These are phyloP conservation scores for Paralagenidium karlingii DNA, from an alignment of 352 stramenopile species.

Conservation along the genomic window DNA sequence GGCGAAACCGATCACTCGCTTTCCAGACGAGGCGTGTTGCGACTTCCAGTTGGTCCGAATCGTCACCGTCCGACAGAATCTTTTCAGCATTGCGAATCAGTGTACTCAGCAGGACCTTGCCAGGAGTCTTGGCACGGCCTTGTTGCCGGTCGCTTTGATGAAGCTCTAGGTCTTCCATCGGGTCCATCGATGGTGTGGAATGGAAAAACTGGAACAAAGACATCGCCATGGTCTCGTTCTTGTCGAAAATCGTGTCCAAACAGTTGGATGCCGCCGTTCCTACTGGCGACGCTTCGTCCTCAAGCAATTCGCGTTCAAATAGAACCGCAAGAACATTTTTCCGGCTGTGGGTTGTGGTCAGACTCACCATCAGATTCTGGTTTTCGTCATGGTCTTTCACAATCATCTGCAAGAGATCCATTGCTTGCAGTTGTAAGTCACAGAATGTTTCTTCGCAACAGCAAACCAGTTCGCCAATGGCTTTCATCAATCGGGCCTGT, in stretches of 20 bases:
- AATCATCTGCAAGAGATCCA: slow-evolving; percentile 49
- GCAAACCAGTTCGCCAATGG: slow-evolving; percentile 53
- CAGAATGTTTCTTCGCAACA: slow-evolving; percentile 23
- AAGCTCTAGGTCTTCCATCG: slow-evolving; percentile 4
- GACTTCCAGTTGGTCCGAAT: background rate
- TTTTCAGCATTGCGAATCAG: slow-evolving; percentile 32
- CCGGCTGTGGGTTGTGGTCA: slow-evolving; percentile 26
- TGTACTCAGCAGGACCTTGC: slow-evolving; percentile 33
- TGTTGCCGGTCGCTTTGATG: no score
- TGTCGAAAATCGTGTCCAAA: slow-evolving; percentile 40
- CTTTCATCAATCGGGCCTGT: slow-evolving; percentile 41
- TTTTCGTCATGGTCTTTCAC: slow-evolving; percentile 37
- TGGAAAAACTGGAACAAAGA: slow-evolving; percentile 54
- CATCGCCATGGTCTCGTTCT: slow-evolving; percentile 55
- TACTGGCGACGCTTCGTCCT: slow-evolving; percentile 51
- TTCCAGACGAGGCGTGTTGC: slow-evolving; percentile 36
- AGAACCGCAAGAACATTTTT: slow-evolving; percentile 41
- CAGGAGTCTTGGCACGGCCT: slow-evolving; percentile 12
- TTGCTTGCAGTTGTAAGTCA: slow-evolving; percentile 43
- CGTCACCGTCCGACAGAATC: slow-evolving; percentile 5
- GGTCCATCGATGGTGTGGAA: slow-evolving; percentile 20
- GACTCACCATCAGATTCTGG: slow-evolving; percentile 59
- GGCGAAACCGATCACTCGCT: slow-evolving; percentile 39
- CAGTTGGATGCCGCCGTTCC: slow-evolving; percentile 37
- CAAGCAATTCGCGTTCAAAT: slow-evolving; percentile 34